A percentile compares a stretch with the other conserved stretches of the same genome.
Conservation (phyloP, 306 rosid species). For the Prunus dulcis region DNA sequence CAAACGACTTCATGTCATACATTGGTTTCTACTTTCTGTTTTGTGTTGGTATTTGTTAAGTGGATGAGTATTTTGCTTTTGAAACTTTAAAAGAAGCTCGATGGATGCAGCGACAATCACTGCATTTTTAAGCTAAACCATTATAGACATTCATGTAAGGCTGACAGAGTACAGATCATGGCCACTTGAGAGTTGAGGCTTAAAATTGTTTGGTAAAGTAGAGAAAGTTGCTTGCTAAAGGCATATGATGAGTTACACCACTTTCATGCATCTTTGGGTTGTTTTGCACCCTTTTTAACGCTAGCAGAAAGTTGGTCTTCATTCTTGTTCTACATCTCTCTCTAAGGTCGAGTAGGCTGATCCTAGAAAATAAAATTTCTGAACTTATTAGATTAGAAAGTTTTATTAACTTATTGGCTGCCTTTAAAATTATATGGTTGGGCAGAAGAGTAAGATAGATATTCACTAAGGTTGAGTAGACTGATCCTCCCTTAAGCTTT, state of each 20-base stretch:
- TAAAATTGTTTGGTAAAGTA: neutral
- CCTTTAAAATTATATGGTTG: neutral
- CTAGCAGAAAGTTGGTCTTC: neutral
- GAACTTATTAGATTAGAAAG: neutral
- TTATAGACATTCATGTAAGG: neutral
- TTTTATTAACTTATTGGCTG: no score
- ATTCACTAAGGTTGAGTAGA: neutral
- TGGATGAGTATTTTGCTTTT: neutral
- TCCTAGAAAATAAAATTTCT: no score
- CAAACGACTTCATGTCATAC: neutral
- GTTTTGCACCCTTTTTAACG: neutral
- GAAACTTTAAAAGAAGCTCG: neutral
- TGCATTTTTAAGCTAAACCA: neutral
- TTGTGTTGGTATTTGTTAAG: neutral
- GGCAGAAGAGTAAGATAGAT: neutral
- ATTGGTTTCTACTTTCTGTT: neutral
- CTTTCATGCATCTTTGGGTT: neutral
- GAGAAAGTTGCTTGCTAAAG: conserved; percentile 3
- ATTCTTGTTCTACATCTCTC: neutral
- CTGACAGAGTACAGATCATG: neutral
- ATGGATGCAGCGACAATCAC: neutral
- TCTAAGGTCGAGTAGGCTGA: no score
- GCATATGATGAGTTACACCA: neutral
- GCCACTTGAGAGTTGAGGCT: neutral
- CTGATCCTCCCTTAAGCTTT: neutral